phyloP scores from a whole-genome alignment of 202 grass and related monocot species.

The Carex arenaria region DNA sequence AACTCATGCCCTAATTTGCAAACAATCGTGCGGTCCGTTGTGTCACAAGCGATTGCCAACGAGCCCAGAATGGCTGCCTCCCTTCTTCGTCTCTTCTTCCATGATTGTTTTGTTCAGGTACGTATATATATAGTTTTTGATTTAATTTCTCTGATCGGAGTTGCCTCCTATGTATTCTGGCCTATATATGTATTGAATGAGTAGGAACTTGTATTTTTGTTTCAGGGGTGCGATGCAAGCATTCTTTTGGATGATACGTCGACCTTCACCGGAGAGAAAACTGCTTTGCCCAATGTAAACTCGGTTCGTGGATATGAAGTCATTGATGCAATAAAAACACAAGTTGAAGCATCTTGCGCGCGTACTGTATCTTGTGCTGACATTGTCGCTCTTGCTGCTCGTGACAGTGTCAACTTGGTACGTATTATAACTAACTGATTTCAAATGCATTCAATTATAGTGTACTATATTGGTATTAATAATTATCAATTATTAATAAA shows the following conservation, averaged over 20 bases:
- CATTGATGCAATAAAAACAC: slow-evolving; percentile 58
- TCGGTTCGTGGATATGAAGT: slow-evolving; percentile 50
- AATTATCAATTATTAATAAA: background rate
- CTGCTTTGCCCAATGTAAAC: slow-evolving; percentile 54
- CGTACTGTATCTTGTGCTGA: slow-evolving; percentile 71
- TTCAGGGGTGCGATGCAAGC: slow-evolving; percentile 74
- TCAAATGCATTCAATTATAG: too few relatives aligned
- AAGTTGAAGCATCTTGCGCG: slow-evolving; percentile 50
- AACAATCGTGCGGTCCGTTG: slow-evolving; percentile 35
- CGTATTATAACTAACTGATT: background rate
- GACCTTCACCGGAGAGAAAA: slow-evolving; percentile 55
- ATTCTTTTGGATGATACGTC: slow-evolving; percentile 67
- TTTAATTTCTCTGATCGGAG: background rate
- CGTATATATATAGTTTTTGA: background rate
- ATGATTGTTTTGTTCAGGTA: slow-evolving; percentile 68
- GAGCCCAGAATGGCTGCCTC: slow-evolving; percentile 40
- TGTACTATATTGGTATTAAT: background rate
- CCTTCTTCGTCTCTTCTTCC: slow-evolving; percentile 52
- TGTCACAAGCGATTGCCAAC: slow-evolving; percentile 27
- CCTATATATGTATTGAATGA: background rate
- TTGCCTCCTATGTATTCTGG: too few relatives aligned
- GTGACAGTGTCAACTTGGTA: slow-evolving; percentile 61
- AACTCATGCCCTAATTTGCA: slow-evolving; percentile 37
- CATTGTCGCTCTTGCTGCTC: slow-evolving; percentile 65
- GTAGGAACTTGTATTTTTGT: background rate